Percentiles rank a stretch among this genome's conserved stretches.
Evolutionary conservation across 2,329 filamentous ascomycete genomes (phyloP).

Genomic region (Didymella pomorum): DNA sequence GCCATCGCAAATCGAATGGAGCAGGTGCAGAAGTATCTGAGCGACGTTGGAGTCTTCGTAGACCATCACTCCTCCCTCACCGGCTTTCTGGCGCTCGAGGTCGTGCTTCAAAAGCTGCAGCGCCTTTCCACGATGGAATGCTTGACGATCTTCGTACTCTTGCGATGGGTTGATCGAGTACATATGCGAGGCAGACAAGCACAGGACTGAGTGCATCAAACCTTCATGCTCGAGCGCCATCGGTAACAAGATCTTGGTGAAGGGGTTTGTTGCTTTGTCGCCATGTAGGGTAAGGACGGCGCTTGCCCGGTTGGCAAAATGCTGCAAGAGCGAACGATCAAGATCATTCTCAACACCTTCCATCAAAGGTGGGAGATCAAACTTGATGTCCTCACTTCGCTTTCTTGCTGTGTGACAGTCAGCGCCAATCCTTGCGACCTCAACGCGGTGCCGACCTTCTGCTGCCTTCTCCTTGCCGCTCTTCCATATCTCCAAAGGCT

Average conservation of each 20-base stretch:
- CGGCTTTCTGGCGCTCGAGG: conserved; percentile 49
- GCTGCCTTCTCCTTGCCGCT: conserved; percentile 80
- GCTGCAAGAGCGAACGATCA: conserved; percentile 81
- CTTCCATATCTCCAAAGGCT: conserved; percentile 85
- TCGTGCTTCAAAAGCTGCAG: conserved; percentile 62
- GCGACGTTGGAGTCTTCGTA: conserved; percentile 67
- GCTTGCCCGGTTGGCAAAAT: conserved; percentile 82
- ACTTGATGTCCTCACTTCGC: conserved; percentile 49
- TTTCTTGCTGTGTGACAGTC: conserved; percentile 42
- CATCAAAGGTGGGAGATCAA: conserved; percentile 69
- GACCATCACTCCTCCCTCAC: conserved; percentile 47
- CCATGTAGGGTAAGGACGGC: conserved; percentile 82
- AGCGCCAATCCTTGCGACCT: conserved; percentile 21
- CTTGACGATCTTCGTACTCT: conserved; percentile 62
- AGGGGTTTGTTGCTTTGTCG: conserved; percentile 77
- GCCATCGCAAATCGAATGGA: conserved; percentile 69
- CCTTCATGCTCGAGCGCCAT: conserved; percentile 82
- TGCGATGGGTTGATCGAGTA: conserved; percentile 61
- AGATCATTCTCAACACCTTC: conserved; percentile 81
- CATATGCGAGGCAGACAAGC: conserved; percentile 79
- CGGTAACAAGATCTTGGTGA: conserved; percentile 82
- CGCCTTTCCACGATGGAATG: conserved; percentile 46
- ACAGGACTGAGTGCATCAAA: conserved; percentile 89
- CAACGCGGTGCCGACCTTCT: conserved; percentile 57
- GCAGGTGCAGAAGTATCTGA: conserved; percentile 65